Evolutionary conservation across 148 eudicot genomes (phyloP).

Genomic region (Pharnaceum exiguum): DNA sequence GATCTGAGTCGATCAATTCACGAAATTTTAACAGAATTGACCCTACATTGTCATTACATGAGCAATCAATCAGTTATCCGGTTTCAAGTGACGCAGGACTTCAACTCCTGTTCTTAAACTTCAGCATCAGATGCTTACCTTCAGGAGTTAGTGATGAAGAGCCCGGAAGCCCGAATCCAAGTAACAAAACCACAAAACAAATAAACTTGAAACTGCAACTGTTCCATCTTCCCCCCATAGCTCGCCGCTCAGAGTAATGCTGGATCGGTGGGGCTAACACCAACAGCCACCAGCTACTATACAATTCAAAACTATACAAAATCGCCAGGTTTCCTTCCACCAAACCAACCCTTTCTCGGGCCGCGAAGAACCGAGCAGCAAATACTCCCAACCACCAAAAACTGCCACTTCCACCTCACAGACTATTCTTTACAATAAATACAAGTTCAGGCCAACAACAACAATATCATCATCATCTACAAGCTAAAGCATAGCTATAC

Average conservation of each 20-base stretch:
- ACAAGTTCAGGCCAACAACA: constrained; percentile 7
- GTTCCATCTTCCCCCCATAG: constrained; percentile 78
- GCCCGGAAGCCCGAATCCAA: constrained; percentile 42
- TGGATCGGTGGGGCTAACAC: constrained; percentile 33
- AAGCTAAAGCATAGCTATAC: constrained; percentile 27
- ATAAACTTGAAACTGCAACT: constrained; percentile 36
- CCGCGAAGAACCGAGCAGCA: neutral
- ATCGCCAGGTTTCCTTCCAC: constrained; percentile 55
- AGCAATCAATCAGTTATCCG: constrained; percentile 15
- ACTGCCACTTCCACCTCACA: constrained; percentile 4
- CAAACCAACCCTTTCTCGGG: constrained; percentile 31
- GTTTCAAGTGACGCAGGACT: neutral
- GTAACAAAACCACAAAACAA: constrained; percentile 44
- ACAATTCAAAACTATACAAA: constrained; percentile 24
- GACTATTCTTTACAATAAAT: too few relatives aligned
- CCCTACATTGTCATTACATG: constrained; percentile 42
- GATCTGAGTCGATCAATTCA: constrained; percentile 49
- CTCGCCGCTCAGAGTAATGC: constrained; percentile 37
- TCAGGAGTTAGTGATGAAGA: constrained; percentile 64
- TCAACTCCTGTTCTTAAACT: neutral
- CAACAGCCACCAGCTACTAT: constrained; percentile 43
- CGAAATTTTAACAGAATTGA: constrained; percentile 57
- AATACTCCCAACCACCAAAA: neutral
- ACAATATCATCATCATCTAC: constrained; percentile 3
- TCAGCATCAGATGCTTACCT: constrained; percentile 35